phyloP scores from a whole-genome alignment of 2,329 filamentous ascomycete species.

The Trichoderma hamatum region DNA sequence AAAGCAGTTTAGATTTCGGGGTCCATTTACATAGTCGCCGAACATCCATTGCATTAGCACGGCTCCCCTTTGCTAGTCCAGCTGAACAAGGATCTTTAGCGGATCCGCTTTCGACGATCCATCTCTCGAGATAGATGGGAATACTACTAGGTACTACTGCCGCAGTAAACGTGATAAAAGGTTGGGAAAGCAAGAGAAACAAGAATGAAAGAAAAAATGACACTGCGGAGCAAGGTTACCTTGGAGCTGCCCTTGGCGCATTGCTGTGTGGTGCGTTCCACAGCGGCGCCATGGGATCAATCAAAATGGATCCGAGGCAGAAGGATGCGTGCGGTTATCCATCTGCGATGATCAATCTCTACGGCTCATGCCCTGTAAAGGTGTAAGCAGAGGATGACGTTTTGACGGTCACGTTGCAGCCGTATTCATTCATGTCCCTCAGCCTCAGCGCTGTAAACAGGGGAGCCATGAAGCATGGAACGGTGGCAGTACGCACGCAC shows the following conservation, averaged over 20 bases:
- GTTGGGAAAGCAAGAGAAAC: neutral
- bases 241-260: neutral
- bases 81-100: neutral
- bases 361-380: neutral
- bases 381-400: neutral
- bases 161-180: neutral
- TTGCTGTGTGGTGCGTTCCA: neutral
- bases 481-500: neutral
- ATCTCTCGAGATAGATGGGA: neutral
- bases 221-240: neutral
- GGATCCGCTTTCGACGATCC: constrained; percentile 19
- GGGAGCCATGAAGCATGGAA: neutral
- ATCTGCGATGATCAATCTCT: neutral
- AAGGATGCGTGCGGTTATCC: neutral
- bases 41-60: neutral
- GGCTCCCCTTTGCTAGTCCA: constrained; percentile 3
- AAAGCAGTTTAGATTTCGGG: constrained; percentile 19
- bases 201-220: neutral
- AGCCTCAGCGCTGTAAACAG: neutral
- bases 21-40: constrained; percentile 19
- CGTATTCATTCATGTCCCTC: neutral
- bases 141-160: neutral
- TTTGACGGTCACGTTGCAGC: neutral
- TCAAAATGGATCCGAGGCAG: neutral
- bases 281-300: neutral